phyloP scores from a whole-genome alignment of 169 alveolate species.

The Miamiensis avidus region DNA sequence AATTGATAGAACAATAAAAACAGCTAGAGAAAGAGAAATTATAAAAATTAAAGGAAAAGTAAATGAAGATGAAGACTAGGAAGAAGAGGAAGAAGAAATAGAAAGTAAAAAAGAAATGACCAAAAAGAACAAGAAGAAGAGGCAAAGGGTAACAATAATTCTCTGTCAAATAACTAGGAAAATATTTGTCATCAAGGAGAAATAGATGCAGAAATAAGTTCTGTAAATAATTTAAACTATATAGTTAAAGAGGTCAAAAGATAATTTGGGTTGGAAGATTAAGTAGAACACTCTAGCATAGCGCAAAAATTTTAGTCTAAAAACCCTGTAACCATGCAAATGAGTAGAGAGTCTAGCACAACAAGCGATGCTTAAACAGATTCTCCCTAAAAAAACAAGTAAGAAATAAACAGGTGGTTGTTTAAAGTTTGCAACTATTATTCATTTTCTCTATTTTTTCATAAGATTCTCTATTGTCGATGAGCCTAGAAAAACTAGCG shows the following conservation, averaged over 20 bases:
- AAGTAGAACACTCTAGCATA: neutral
- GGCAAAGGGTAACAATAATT: neutral
- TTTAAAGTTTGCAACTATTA: no score
- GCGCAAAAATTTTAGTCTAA: no score
- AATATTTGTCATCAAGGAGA: neutral
- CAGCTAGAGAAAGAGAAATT: neutral
- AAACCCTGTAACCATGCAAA: neutral
- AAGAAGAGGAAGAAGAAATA: constrained; percentile 5
- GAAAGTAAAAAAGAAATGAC: neutral
- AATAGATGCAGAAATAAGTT: no score
- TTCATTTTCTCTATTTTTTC: neutral
- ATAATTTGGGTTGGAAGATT: neutral
- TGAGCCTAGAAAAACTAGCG: neutral
- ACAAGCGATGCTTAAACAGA: neutral
- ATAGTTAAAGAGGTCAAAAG: neutral
- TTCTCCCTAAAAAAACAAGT: neutral
- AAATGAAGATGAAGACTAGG: constrained; percentile 3
- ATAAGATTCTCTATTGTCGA: neutral
- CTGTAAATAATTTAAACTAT: no score
- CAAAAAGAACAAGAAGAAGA: no score
- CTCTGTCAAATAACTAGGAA: neutral
- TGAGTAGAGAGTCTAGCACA: neutral
- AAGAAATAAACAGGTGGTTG: neutral
- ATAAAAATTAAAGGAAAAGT: constrained; percentile 4
- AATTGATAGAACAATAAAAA: constrained; percentile 7